These are phyloP conservation scores for Durio zibethinus DNA, from an alignment of 345 rosid genomes.

Conservation along the genomic window DNA sequence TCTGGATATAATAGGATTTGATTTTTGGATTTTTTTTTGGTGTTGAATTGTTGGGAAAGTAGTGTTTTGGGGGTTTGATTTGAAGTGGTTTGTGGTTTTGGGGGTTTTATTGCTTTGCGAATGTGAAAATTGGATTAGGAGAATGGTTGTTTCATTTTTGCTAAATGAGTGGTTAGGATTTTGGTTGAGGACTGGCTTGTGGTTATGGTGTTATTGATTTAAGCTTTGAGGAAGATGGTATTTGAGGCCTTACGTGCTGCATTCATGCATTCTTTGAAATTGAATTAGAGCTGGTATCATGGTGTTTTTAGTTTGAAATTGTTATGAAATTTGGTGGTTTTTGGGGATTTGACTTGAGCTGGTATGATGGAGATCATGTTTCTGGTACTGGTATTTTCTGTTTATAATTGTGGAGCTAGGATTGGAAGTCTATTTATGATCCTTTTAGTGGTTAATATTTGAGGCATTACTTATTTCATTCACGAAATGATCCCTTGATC, in stretches of 20 bases:
- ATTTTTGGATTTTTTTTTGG: not conserved
- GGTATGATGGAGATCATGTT: not conserved
- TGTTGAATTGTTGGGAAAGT: not conserved
- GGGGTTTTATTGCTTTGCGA: not conserved
- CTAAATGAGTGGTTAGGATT: not conserved
- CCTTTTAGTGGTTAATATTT: not conserved
- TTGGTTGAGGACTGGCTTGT: not conserved
- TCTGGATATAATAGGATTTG: conserved; percentile 54
- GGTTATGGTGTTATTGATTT: not conserved
- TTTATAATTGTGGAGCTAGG: not conserved
- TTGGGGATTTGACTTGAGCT: not conserved
- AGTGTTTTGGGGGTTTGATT: not conserved
- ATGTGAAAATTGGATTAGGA: not conserved
- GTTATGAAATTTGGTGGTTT: not conserved
- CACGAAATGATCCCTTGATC: not conserved
- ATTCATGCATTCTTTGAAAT: not conserved
- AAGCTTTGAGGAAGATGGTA: not conserved
- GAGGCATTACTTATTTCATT: not conserved
- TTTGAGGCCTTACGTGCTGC: not conserved
- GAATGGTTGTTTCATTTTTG: not conserved
- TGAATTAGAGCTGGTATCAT: conserved; percentile 1
- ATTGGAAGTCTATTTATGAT: not conserved
- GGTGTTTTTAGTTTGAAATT: not conserved
- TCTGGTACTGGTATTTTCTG: not conserved
- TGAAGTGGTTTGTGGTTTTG: not conserved